Evolutionary conservation across 2,329 filamentous ascomycete species (phyloP), one percentile per base, ranked within the genome.

Genomic region (Rhexocercosporidium sp.): DNA sequence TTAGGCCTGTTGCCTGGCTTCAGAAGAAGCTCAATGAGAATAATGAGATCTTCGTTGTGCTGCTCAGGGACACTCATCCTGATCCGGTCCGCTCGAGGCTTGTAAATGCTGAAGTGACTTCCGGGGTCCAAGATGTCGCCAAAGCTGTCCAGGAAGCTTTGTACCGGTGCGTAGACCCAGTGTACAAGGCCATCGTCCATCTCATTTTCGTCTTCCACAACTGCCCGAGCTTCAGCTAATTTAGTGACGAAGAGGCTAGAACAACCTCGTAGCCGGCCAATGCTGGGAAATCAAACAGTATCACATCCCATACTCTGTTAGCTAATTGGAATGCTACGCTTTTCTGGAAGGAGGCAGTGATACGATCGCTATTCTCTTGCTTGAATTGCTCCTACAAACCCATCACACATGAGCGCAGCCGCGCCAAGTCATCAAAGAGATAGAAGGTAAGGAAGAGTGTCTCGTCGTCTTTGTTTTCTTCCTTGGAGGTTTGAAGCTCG

Each of bases 251-350:
- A 18, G 37, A 34, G 18, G 4, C 25, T 14, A 57, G 49, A 18
- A 46, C 22, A 12, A 39, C 44, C 18, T 62, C 1, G 27, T 67
- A 69, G 31, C 60, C 16, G 1, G 6, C 20, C 12, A 7, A 56
- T 1, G 20, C 62, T 12, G 65, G 62, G 27, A 37, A 66, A 1
- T 18, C 7, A 9, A 25, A 27, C 1, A 66, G 11, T 7, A 62
- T 39, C 11, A 68, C 65, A 7, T 66, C 59, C 47, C 64, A 53
- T 7, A 39, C 54, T 6, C 59, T 66, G 7, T 44, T 64, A 22
- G 65, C 65, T 7, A 70, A 59, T 29, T 67, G 61, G 31, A 68
- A 66, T 11, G 64, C 70, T 12, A 56, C 60, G 25, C 69, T 69
- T 12, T 64, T 70, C 9, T 39, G 54, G 0, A 54, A 54, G 5